These are phyloP conservation scores for Cyberlindnera suaveolens DNA, from an alignment of 805 yeast genomes.

Conservation along the genomic window DNA sequence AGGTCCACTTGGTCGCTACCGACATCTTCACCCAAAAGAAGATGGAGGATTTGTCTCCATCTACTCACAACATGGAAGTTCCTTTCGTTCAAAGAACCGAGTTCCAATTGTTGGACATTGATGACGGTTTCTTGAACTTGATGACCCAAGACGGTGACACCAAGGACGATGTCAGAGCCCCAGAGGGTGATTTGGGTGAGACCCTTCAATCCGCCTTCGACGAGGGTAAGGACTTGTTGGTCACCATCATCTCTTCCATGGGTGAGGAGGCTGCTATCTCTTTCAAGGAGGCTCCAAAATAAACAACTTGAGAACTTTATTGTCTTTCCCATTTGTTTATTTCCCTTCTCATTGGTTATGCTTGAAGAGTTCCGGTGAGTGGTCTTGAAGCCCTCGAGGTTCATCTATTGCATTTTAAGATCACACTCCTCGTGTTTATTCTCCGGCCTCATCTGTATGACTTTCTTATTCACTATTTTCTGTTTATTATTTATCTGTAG, in stretches of 20 bases:
- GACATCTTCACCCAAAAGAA: conserved; percentile 99
- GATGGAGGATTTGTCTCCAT: conserved; percentile 99
- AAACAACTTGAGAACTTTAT: conserved; percentile 1
- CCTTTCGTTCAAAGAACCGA: conserved; percentile 96
- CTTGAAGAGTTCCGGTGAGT: not conserved
- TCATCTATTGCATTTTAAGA: not conserved
- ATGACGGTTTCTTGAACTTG: conserved; percentile 94
- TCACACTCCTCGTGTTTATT: not conserved
- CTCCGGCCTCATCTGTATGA: not conserved
- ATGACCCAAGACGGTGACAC: conserved; percentile 97
- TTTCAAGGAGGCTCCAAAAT: conserved; percentile 96
- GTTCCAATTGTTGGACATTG: conserved; percentile 95
- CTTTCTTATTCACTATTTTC: not conserved
- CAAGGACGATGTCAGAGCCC: conserved; percentile 98
- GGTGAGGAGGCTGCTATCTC: conserved; percentile 99
- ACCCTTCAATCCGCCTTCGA: conserved; percentile 88
- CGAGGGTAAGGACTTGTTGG: conserved; percentile 96
- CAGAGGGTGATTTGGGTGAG: conserved; percentile 98
- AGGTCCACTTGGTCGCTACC: conserved; percentile 98
- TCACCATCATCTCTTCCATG: conserved; percentile 97
- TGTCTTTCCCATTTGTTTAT: not conserved
- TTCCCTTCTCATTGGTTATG: not conserved
- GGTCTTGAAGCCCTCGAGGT: not conserved
- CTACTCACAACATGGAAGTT: conserved; percentile 99
- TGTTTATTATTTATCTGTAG: not conserved